Base-by-base conservation (phyloP, 1,284 basidiomycete genomes). In the Bjerkandera adusta region DNA sequence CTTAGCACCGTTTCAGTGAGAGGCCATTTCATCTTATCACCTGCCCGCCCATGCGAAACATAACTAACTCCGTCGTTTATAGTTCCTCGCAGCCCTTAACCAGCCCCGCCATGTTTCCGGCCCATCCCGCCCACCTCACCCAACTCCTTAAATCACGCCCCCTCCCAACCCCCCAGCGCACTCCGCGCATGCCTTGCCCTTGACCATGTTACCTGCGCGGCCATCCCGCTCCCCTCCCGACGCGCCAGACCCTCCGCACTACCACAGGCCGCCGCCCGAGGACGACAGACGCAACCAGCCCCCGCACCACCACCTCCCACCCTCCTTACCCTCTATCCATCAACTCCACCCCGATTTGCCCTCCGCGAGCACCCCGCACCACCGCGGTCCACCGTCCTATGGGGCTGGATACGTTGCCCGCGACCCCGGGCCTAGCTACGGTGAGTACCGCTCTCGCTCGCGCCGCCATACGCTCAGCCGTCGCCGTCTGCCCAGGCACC, bases 261-360 rank as follows among this genome's bases (percentile, higher is more conserved):
- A 48, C 38, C 44, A 36, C 48, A 46, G 32, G 35, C 51, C 45
- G 34, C 38, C 55, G 36, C 53, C 58, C 29, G 41, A 46, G 27
- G 44, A 47, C 13, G 54, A 55, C 43, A 47, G 51, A 35, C 44
- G 47, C 24, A 48, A 39, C 29, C 45, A 2, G 22, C 44, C 43
- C 27, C 30, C 15, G 27, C 52, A 35, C 43, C 47, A 32, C 26
- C 43, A 36, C 56, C 52, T 27, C 40, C 21, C 25, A n/a, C 70
- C 60, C 4, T 67, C 70, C 10, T 68, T 87, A 25, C 83, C 84
- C 10, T 78, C 84, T 39, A 85, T 87, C 56, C 77, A 77, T 44
- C 76, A 83, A 26, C 68, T 85, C 20, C 79, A 83, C 57, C 79
- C 78, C 18, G 77, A 79, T 63, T 70, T 83, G 18, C 76, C 77